phyloP scores from a whole-genome alignment of 768 basidiomycete genomes.

The Tulasnella sp. region DNA sequence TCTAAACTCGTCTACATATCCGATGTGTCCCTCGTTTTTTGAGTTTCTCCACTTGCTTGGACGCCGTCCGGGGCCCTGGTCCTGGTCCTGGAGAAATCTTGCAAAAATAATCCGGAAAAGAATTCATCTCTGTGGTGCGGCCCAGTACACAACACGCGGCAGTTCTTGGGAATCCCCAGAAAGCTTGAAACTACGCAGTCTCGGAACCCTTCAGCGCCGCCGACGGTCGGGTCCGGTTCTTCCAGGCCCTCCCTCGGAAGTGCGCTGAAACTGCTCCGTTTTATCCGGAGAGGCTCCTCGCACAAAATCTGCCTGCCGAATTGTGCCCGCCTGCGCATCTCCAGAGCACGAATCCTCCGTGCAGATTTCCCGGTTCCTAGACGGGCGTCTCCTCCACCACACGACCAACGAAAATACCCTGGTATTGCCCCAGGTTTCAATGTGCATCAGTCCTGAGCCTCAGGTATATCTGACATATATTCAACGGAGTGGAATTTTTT shows the following conservation, averaged over 20 bases:
- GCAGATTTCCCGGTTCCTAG: not conserved
- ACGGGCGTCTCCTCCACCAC: not conserved
- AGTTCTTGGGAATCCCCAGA: not conserved
- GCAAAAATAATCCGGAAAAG: not conserved
- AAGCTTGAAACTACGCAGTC: constrained; percentile 1
- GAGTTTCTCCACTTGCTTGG: not conserved
- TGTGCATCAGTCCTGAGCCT: not conserved
- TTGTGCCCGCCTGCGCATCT: not conserved
- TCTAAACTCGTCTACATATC: not conserved
- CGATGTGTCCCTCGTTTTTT: not conserved
- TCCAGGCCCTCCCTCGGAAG: not conserved
- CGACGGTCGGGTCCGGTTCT: constrained; percentile 1
- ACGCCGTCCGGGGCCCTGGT: not conserved
- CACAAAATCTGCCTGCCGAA: not conserved
- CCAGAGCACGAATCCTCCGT: not conserved
- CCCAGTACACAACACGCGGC: not conserved
- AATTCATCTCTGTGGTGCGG: not conserved
- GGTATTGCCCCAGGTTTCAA: not conserved
- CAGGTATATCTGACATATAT: not conserved
- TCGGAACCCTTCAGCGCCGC: not conserved
- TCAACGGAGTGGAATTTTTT: constrained; percentile 2
- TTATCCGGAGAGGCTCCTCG: not conserved
- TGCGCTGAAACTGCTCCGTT: not conserved
- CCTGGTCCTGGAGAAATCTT: not conserved
- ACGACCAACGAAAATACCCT: constrained; percentile 1